Conservation (phyloP, 768 basidiomycete species). For the Auriscalpium orientale region DNA sequence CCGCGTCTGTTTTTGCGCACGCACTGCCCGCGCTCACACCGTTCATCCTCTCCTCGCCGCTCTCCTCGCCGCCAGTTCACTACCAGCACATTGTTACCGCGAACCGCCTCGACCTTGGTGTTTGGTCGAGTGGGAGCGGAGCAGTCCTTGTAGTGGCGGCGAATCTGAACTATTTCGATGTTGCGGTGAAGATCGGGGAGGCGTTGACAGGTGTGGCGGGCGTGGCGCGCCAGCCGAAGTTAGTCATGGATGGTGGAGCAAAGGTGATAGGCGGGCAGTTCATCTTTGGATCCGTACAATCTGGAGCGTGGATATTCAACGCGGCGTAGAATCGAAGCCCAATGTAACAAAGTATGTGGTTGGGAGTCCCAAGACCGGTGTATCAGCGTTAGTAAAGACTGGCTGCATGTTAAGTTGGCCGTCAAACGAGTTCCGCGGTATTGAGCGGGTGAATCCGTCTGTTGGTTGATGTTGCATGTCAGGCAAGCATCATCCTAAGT, state of each 20-base stretch:
- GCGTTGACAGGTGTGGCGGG: neutral
- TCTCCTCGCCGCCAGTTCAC: neutral
- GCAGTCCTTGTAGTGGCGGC: slow-evolving; percentile 1
- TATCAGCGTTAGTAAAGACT: too few relatives aligned
- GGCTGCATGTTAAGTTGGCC: too few relatives aligned
- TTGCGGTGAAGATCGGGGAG: neutral
- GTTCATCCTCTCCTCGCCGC: slow-evolving; percentile 2
- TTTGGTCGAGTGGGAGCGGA: neutral
- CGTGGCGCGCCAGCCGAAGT: neutral
- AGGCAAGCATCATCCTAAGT: too few relatives aligned
- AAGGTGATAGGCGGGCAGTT: neutral
- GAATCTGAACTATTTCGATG: slow-evolving; percentile 6
- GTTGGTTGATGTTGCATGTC: too few relatives aligned
- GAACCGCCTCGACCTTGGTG: slow-evolving; percentile 5
- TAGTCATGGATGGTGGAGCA: neutral
- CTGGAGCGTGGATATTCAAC: neutral
- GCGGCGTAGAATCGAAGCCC: neutral
- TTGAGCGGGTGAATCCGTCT: too few relatives aligned
- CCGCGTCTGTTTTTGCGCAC: slow-evolving; percentile 27
- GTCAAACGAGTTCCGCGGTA: too few relatives aligned
- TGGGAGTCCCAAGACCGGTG: too few relatives aligned
- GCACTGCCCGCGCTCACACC: slow-evolving; percentile 17
- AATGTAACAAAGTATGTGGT: too few relatives aligned
- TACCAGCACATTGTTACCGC: slow-evolving; percentile 2
- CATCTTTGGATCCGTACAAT: neutral